Evolutionary conservation across 2,329 filamentous ascomycete genomes (phyloP), one percentile per base, ranked within the genome.

Genomic region (Xenoacremonium recifei): DNA sequence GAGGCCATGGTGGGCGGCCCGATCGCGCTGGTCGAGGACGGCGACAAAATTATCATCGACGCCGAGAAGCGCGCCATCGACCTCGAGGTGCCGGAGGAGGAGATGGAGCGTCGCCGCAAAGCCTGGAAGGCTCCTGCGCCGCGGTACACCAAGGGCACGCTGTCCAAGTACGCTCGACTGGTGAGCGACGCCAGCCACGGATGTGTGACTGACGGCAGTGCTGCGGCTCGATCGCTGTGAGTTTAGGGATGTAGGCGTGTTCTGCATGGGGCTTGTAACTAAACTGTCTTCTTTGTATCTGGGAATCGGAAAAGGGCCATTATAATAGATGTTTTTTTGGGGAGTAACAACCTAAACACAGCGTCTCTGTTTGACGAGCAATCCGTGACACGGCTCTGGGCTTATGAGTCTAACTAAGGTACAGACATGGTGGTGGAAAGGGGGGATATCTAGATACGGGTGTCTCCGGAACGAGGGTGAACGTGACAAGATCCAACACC

Each of bases 1-100:
- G 89, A 95, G 69, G 89, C 89, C 7, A 84, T 88, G 61, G 87
- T 87, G 51, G 89, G 89, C 37, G 89, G 89, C 0, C 89, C 89
- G 3, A 93, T 95, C 48, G 89, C 80, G 12, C 75, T 95, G 10
- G 85, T 93, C n/a, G 65, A 78, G 54, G 84, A 95, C 53, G 89
- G 89, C 19, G 89, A 95, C 62, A 75, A 75, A 44, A 85, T 95
- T 53, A 80, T 83, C 36, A 95, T 95, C 46, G 88, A 95, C 58
- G 87, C 89, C 0, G 85, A 91, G 64, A 80, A 82, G 61, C 79
- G 79, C 33, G 75, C 79, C 75, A 76, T 82, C 37, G 65, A 89
- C 78, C 71, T 89, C 4, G 71, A 85, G 29, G 76, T 91, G 6
- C 71, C 79, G 12, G 77, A 86, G 17, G 76, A 77, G 42, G 86